Evolutionary conservation across 352 stramenopile species (phyloP).

Genomic region (Phytophthora tubulina): DNA sequence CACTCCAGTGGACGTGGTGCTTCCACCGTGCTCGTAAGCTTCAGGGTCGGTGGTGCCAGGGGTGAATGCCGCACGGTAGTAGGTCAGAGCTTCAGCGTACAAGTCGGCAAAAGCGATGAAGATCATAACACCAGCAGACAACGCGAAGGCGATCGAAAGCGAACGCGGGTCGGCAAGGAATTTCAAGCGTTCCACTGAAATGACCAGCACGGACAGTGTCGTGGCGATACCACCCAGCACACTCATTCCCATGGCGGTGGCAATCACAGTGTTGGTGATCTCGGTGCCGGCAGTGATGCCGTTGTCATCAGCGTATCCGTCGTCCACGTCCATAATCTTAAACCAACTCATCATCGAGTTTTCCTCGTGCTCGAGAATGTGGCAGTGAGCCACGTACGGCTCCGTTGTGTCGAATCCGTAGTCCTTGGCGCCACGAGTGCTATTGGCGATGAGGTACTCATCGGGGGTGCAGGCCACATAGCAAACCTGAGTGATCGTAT

Average conservation of each 20-base stretch:
- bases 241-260: conserved; percentile 76
- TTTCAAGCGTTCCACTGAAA: conserved; percentile 65
- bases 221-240: conserved; percentile 72
- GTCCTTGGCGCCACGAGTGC: conserved; percentile 54
- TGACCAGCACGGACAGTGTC: conserved; percentile 68
- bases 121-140: conserved; percentile 81
- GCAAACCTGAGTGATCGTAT: conserved; percentile 69
- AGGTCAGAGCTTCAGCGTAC: conserved; percentile 60
- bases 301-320: conserved; percentile 57
- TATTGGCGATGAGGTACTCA: conserved; percentile 62
- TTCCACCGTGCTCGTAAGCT: conserved; percentile 69
- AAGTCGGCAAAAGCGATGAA: conserved; percentile 78
- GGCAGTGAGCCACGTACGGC: conserved; percentile 77
- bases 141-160: conserved; percentile 68
- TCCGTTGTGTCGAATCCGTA: conserved; percentile 77
- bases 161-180: conserved; percentile 66
- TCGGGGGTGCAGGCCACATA: conserved; percentile 79
- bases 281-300: conserved; percentile 40
- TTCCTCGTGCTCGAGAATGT: conserved; percentile 82
- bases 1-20: conserved; percentile 39
- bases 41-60: conserved; percentile 62
- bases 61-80: conserved; percentile 65
- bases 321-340: conserved; percentile 56
- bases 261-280: conserved; percentile 61
- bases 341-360: conserved; percentile 82